Percentiles rank a stretch among this genome's conserved stretches.
Evolutionary conservation across 306 rosid species (phyloP).

Genomic region (Hippophae tibetana): DNA sequence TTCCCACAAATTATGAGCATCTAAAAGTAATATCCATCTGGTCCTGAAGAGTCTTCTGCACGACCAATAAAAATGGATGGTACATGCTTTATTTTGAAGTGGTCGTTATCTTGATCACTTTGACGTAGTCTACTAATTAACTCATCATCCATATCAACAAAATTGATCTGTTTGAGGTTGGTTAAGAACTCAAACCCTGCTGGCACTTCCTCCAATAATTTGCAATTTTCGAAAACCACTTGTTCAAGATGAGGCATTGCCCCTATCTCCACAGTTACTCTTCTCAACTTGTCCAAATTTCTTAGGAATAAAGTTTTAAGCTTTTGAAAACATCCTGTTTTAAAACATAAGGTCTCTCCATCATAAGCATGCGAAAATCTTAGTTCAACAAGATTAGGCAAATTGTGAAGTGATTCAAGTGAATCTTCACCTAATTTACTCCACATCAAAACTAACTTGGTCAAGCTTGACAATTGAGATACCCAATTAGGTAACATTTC

Average conservation of each 20-base stretch:
- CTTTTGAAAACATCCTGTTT: background rate
- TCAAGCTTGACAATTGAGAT: constrained; percentile 21
- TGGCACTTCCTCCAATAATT: constrained; percentile 36
- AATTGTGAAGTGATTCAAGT: constrained; percentile 5
- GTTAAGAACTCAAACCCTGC: background rate
- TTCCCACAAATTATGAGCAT: no score
- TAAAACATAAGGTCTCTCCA: background rate
- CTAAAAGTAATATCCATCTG: background rate
- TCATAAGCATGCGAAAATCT: background rate
- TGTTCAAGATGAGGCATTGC: background rate
- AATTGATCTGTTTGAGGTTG: background rate
- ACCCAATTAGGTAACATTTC: constrained; percentile 37
- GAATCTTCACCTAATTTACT: constrained; percentile 32
- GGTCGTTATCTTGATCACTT: background rate
- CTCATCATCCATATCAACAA: background rate
- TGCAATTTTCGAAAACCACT: constrained; percentile 7
- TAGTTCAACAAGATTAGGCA: background rate
- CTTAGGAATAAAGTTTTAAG: background rate
- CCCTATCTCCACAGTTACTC: background rate
- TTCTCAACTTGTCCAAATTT: background rate
- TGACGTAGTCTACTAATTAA: background rate
- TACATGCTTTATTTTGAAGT: background rate
- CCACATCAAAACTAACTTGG: constrained; percentile 26
- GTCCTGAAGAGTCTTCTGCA: background rate
- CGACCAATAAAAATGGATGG: background rate